Base-by-base conservation (phyloP, 805 yeast genomes). In the Hagleromyces aurorensis region DNA sequence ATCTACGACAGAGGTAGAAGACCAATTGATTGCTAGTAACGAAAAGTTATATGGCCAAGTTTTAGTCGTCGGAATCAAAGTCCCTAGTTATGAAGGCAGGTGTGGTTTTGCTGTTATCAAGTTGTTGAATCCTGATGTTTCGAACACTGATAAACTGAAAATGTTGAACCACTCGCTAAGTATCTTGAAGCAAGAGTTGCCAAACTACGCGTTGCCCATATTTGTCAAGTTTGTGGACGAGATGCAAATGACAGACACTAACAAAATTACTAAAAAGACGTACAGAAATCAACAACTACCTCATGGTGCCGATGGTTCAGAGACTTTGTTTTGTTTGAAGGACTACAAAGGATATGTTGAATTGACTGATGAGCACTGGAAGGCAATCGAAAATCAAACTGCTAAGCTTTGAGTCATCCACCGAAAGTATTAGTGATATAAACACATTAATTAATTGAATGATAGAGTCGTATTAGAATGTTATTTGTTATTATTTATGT, bases 1-100 rank as follows among this genome's bases (percentile, higher is more conserved):
- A 7, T 76, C 91, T 11, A 86, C 96, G 9, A 78, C 87, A 19
- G 96, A 87, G 60, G 96, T 87, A 21, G 96, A 89, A 52, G 81
- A 78, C 49, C 78, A 75, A 50, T 57, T 82, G 16, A 52, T 62
- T 28, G 35, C 59, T 4, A 52, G 61, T 16, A 60, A 55, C 14
- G 43, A 44, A 12, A 41, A 50, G 10, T 29, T 27, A 4, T 61
- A 80, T 27, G 67, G 69, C 37, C 84, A 79, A 38, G 72, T 78
- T 8, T 86, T 84, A 25, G 95, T 87, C 13, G 96, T 91, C 30
- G 96, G 96, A 20, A 78, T 80, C 4, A 70, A 70, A 49, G 78
- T 87, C 7, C 91, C 89, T 4, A 69, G 76, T 31, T 93, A 87
- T 49, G 97, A 87, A 57, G 97, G 97, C 21, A 70, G 96, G 45